Conservation (phyloP, 2,329 filamentous ascomycete genomes). For the Setomelanomma holmii region DNA sequence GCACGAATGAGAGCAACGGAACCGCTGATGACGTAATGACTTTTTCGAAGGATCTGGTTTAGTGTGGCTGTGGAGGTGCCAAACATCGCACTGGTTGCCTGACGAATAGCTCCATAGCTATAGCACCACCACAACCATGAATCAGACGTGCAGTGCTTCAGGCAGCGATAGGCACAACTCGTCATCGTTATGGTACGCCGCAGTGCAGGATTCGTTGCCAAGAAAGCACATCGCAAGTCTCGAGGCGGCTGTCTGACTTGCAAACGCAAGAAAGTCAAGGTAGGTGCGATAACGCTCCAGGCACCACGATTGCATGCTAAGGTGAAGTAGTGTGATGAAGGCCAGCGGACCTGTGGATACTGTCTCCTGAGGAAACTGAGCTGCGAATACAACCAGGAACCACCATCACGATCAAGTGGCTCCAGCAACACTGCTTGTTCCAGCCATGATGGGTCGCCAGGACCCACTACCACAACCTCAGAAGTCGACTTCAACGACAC, state of each 20-base stretch:
- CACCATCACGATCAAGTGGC: no score
- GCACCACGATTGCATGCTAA: not conserved
- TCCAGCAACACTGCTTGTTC: slow-evolving; percentile 1
- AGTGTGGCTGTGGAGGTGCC: slow-evolving; percentile 2
- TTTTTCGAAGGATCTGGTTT: not conserved
- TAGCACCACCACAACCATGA: not conserved
- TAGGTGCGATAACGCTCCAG: slow-evolving; percentile 7
- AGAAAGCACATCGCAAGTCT: slow-evolving; percentile 43
- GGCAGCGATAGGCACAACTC: no score
- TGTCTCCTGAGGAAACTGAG: slow-evolving; percentile 31
- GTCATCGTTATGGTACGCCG: slow-evolving; percentile 30
- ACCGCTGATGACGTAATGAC: slow-evolving; percentile 13
- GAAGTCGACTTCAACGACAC: slow-evolving; percentile 22
- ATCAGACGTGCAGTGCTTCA: not conserved
- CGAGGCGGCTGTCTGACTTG: slow-evolving; percentile 40
- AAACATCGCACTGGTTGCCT: slow-evolving; percentile 7
- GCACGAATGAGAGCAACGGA: not conserved
- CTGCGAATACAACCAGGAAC: slow-evolving; percentile 33
- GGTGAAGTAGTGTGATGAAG: slow-evolving; percentile 38
- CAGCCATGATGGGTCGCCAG: not conserved
- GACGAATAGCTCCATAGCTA: not conserved
- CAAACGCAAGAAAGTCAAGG: slow-evolving; percentile 46
- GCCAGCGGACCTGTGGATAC: slow-evolving; percentile 34
- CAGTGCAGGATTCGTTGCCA: slow-evolving; percentile 38
- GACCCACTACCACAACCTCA: not conserved